These are phyloP conservation scores for Hanseniaspora sp. DNA, from an alignment of 1,139 yeast genomes.

Conservation along the genomic window DNA sequence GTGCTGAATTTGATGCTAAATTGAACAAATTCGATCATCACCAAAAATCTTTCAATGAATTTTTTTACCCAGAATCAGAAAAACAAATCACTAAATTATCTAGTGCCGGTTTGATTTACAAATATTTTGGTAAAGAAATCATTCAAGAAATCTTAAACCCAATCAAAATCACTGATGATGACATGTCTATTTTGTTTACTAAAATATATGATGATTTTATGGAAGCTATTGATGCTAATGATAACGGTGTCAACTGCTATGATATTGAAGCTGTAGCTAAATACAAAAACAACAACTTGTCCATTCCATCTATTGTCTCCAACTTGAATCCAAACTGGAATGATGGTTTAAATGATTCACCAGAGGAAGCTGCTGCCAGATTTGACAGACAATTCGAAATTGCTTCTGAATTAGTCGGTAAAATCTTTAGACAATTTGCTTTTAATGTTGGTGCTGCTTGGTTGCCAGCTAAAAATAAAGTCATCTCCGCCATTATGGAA, in stretches of 20 bases:
- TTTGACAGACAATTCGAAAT: conserved; percentile 55
- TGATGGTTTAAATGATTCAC: conserved; percentile 24
- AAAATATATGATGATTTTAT: conserved; percentile 75
- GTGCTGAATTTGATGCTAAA: conserved; percentile 78
- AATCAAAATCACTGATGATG: conserved; percentile 29
- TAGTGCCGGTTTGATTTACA: conserved; percentile 87
- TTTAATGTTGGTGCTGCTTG: conserved; percentile 71
- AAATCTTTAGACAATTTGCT: conserved; percentile 57
- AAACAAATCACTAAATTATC: conserved; percentile 57
- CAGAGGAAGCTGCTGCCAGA: conserved; percentile 46
- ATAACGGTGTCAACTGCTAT: conserved; percentile 78
- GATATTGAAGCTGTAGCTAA: conserved; percentile 39
- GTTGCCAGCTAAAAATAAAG: conserved; percentile 80
- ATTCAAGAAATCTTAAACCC: conserved; percentile 38
- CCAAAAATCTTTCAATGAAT: conserved; percentile 68
- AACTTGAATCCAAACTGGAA: conserved; percentile 82
- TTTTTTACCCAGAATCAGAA: conserved; percentile 36
- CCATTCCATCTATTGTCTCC: conserved; percentile 69
- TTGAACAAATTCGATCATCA: conserved; percentile 88
- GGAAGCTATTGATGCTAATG: conserved; percentile 92
- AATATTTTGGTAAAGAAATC: conserved; percentile 82
- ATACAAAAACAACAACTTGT: conserved; percentile 49
- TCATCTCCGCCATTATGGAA: conserved; percentile 51
- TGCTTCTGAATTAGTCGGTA: conserved; percentile 78
- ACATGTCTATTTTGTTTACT: conserved; percentile 54